These are phyloP conservation scores for Leccinum broughii DNA, from an alignment of 768 basidiomycete genomes.

Conservation along the genomic window DNA sequence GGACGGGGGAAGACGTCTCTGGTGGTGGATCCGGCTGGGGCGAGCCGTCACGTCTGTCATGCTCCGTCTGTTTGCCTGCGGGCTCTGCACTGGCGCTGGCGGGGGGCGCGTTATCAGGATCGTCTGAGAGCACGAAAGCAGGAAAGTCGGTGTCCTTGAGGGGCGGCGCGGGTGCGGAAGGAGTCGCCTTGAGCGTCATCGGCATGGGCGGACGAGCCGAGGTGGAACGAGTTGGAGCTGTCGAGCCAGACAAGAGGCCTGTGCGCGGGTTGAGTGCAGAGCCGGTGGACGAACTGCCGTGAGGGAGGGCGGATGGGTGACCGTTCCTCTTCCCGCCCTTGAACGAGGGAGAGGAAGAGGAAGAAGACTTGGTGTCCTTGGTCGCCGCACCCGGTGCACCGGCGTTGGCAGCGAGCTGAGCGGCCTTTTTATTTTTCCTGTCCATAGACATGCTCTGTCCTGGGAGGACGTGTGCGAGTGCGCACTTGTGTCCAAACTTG, in stretches of 20 bases:
- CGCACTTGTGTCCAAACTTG: constrained; percentile 81
- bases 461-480: constrained; percentile 90
- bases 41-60: constrained; percentile 8
- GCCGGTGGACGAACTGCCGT: constrained; percentile 12
- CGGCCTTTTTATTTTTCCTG: constrained; percentile 94
- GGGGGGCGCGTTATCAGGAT: constrained; percentile 35
- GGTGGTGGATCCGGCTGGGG: constrained; percentile 7
- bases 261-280: constrained; percentile 16
- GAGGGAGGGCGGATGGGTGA: constrained; percentile 23
- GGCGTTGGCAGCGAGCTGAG: constrained; percentile 61
- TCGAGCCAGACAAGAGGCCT: constrained; percentile 51
- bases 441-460: constrained; percentile 96
- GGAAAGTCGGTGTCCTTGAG: constrained; percentile 76
- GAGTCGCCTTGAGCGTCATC: constrained; percentile 69
- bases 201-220: constrained; percentile 60
- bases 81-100: constrained; percentile 8
- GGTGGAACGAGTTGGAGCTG: constrained; percentile 61
- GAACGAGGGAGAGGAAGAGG: constrained; percentile 7
- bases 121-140: constrained; percentile 66
- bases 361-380: constrained; percentile 29
- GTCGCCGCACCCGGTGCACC: constrained; percentile 36
- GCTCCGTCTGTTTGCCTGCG: constrained; percentile 6
- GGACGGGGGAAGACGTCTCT: constrained; percentile 14
- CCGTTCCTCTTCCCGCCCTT: constrained; percentile 41
- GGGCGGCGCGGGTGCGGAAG: constrained; percentile 78